These are phyloP conservation scores for Aspergillus bombycis DNA, from an alignment of 2,329 filamentous ascomycete species.

Conservation along the genomic window DNA sequence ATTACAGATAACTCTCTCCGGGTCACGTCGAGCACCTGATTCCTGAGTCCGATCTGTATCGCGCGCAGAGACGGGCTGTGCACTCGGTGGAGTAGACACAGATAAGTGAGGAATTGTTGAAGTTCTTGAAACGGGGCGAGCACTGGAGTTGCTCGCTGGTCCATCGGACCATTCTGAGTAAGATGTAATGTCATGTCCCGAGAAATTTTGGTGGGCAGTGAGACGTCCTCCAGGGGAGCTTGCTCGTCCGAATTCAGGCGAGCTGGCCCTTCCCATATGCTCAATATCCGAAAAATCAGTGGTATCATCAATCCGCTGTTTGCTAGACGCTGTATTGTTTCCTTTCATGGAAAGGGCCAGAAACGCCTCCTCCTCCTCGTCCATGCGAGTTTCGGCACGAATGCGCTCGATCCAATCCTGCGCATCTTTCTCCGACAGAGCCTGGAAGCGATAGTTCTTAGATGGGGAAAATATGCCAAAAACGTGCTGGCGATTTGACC, in stretches of 20 bases:
- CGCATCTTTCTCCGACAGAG: constrained; percentile 71
- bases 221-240: constrained; percentile 33
- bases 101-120: constrained; percentile 33
- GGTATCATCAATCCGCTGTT: constrained; percentile 39
- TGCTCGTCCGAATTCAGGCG: constrained; percentile 38
- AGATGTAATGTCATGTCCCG: constrained; percentile 70
- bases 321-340: constrained; percentile 26
- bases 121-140: constrained; percentile 29
- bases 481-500: constrained; percentile 81
- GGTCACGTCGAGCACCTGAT: constrained; percentile 61
- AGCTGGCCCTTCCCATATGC: constrained; percentile 33
- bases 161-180: constrained; percentile 84
- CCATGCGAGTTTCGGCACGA: constrained; percentile 76
- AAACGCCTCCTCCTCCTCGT: constrained; percentile 86
- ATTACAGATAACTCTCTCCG: constrained; percentile 90
- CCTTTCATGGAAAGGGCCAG: constrained; percentile 46
- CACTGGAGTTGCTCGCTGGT: constrained; percentile 29
- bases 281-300: constrained; percentile 49
- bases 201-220: constrained; percentile 57
- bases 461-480: constrained; percentile 92
- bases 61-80: constrained; percentile 43
- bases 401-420: constrained; percentile 86
- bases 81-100: constrained; percentile 31
- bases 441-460: constrained; percentile 89
- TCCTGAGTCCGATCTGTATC: constrained; percentile 68